phyloP scores from a whole-genome alignment of 148 eudicot genomes.

The Pharnaceum exiguum region DNA sequence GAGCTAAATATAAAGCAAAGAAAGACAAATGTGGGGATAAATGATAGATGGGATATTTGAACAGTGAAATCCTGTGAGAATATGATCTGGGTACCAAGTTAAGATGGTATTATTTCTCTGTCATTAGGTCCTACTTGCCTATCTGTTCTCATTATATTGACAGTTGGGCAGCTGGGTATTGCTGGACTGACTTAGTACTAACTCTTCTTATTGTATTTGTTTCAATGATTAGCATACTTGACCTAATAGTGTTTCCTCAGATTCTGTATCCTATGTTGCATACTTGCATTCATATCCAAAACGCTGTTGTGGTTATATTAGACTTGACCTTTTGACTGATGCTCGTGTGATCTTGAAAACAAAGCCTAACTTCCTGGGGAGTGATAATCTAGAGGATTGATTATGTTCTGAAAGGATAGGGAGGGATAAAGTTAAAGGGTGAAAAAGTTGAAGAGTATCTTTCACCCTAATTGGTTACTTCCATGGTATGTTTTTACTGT shows the following conservation, averaged over 20 bases:
- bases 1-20: not conserved
- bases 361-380: too few relatives aligned
- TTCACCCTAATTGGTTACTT: too few relatives aligned
- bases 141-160: constrained; percentile 14
- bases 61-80: not conserved
- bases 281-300: too few relatives aligned
- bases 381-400: too few relatives aligned
- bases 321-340: constrained; percentile 14
- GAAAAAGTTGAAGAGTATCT: too few relatives aligned
- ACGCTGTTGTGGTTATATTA: not conserved
- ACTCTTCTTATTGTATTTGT: constrained; percentile 6
- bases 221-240: constrained; percentile 18
- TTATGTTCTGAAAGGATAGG: too few relatives aligned
- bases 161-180: constrained; percentile 12
- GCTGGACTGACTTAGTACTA: constrained; percentile 20
- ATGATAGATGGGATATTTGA: not conserved
- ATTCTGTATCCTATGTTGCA: constrained; percentile 6
- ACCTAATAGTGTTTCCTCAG: not conserved
- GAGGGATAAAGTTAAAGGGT: too few relatives aligned
- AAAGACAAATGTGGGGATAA: not conserved
- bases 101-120: constrained; percentile 3
- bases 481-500: too few relatives aligned
- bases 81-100: not conserved
- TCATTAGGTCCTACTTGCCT: not conserved
- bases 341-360: too few relatives aligned